Percentiles rank a stretch among this genome's conserved stretches.
These are phyloP conservation scores for Aspergillus haitiensis DNA, from an alignment of 495 filamentous ascomycete genomes.

Conservation along the genomic window DNA sequence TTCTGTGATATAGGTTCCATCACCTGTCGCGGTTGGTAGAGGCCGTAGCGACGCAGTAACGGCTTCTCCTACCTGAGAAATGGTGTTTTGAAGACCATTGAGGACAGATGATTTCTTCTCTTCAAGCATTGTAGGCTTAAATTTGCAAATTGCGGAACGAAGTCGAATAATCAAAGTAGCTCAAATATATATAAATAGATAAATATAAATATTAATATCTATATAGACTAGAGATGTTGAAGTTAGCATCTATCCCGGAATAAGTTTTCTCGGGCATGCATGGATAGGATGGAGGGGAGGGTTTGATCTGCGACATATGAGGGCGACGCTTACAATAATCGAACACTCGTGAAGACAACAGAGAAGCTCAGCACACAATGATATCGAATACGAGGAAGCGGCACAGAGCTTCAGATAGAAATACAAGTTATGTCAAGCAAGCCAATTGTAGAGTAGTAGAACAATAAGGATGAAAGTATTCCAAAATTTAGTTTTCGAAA, in stretches of 20 bases:
- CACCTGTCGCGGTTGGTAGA: conserved; percentile 61
- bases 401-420: background rate
- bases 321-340: background rate
- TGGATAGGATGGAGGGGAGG: background rate
- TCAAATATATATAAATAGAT: background rate
- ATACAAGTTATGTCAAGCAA: background rate
- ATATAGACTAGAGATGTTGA: background rate
- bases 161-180: background rate
- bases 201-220: background rate
- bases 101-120: conserved; percentile 15
- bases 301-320: background rate
- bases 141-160: background rate
- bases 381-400: background rate
- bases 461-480: background rate
- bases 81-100: conserved; percentile 34
- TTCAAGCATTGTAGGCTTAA: conserved; percentile 28
- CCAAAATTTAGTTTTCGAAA: background rate
- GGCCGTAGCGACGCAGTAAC: conserved; percentile 60
- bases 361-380: background rate
- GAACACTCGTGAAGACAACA: background rate
- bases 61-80: conserved; percentile 55
- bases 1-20: conserved; percentile 53
- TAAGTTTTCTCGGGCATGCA: background rate
- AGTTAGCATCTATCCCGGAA: background rate
- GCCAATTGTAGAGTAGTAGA: background rate